Evolutionary conservation across 148 eudicot species (phyloP).

Genomic region (Diospyros kaki): DNA sequence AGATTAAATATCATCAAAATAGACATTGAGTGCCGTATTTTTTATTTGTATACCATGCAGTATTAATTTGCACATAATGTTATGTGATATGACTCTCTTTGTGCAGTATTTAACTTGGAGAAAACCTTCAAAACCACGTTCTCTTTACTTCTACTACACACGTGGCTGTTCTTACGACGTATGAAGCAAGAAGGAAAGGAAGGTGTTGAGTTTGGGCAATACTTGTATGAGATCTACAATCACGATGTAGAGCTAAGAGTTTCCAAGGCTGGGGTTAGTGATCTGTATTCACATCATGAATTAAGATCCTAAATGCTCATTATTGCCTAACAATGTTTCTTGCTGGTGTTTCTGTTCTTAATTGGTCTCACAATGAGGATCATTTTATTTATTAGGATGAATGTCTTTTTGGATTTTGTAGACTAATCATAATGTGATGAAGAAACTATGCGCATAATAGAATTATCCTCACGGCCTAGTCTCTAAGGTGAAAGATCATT

Average conservation of each 20-base stretch:
- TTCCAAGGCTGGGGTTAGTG: constrained; percentile 96
- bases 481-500: no score
- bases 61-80: neutral
- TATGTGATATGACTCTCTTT: neutral
- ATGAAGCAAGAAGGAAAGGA: constrained; percentile 86
- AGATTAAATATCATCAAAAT: neutral
- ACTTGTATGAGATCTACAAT: constrained; percentile 86
- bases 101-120: constrained; percentile 93
- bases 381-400: neutral
- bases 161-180: constrained; percentile 93
- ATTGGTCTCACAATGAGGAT: neutral
- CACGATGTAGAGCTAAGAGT: constrained; percentile 95
- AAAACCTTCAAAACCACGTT: constrained; percentile 85
- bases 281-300: constrained; percentile 4
- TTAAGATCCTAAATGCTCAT: neutral
- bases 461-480: no score
- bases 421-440: no score
- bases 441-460: no score
- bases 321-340: neutral
- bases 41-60: neutral
- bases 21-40: neutral
- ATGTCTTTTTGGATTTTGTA: neutral
- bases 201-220: constrained; percentile 91
- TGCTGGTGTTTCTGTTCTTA: neutral
- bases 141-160: constrained; percentile 88